Base-by-base conservation (phyloP, 208 protist species). In the Tritrichomonas musculus region DNA sequence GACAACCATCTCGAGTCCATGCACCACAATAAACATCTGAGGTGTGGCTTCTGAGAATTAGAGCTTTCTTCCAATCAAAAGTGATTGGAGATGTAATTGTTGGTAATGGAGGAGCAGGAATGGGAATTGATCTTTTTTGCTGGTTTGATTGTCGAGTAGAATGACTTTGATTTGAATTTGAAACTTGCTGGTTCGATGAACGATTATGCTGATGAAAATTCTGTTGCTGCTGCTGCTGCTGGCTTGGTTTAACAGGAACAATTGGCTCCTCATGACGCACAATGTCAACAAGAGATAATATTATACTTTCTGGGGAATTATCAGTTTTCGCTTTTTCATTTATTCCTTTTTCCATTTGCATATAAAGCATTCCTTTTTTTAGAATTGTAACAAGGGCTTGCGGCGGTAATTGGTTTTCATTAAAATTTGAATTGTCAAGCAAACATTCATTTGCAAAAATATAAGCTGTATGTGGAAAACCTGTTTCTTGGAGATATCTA, bases 401-500 rank as follows among this genome's bases (percentile, higher is more conserved):
- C 27, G 77, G 77, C 0, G 77, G 77, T 60, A 88, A 50, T 57
- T 88, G 77, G 1, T 17, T 88, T 9, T 27, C 77, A n/a, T 53
- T 41, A 27, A 57, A 39, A 49, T 57, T 88, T 30, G 47, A 41
- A 17, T 57, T 44, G 30, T 88, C 77, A 39, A 88, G 27, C 22
- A 44, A 47, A 57, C 47, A 53, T 57, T 88, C 77, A 30, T 47
- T 88, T 5, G 41, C 41, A n/a, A 88, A 88, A 36, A 88, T 88
- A 57, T 53, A 88, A 1, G 77, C 77, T 33, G 77, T 53, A 30
- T 88, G 77, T 57, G 77, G 41, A 50, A 44, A 88, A 27, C 77
- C 77, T 27, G 96, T 97, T 94, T 98, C 97, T 64, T 96, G 95
- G 36, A 98, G 92, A 92, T 98, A 98, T 11, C 97, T 66, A 93